A percentile compares a stretch with the other conserved stretches of the same genome.
These are phyloP conservation scores for Blastobotrys ciferrii DNA, from an alignment of 1,139 yeast genomes.

Conservation along the genomic window DNA sequence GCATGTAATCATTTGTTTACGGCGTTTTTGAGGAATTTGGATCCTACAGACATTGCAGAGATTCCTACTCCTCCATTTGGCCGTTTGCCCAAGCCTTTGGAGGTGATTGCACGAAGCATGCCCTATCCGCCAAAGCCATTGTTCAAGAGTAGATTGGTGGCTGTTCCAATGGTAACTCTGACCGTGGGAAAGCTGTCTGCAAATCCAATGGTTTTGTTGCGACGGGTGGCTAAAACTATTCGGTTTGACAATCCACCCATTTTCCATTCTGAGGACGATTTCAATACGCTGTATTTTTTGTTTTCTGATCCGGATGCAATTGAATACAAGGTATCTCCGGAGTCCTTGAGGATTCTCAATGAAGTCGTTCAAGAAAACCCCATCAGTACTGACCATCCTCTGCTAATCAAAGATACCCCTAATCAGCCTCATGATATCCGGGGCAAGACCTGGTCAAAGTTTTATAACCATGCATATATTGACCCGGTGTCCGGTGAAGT, in stretches of 20 bases:
- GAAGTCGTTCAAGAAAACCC: constrained; percentile 41
- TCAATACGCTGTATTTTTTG: constrained; percentile 66
- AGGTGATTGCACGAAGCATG: constrained; percentile 28
- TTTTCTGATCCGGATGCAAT: constrained; percentile 65
- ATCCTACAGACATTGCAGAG: constrained; percentile 20
- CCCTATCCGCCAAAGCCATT: constrained; percentile 34
- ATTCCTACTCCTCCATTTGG: constrained; percentile 8
- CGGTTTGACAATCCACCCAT: constrained; percentile 68
- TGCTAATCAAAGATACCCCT: constrained; percentile 30
- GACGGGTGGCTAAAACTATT: constrained; percentile 63
- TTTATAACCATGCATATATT: constrained; percentile 38
- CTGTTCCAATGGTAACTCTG: constrained; percentile 67
- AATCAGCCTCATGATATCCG: constrained; percentile 41
- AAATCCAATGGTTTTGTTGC: constrained; percentile 54
- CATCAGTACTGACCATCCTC: constrained; percentile 31
- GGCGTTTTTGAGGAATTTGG: constrained; percentile 75
- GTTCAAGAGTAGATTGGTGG: constrained; percentile 44
- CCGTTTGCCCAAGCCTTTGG: constrained; percentile 17
- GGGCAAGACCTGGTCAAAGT: constrained; percentile 40
- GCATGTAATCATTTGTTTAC: constrained; percentile 80
- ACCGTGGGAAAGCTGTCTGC: constrained; percentile 61
- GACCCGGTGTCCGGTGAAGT: constrained; percentile 34
- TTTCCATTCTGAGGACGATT: constrained; percentile 76
- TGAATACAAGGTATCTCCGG: constrained; percentile 65
- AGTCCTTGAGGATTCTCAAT: constrained; percentile 66